Base-by-base conservation (phyloP, 768 basidiomycete genomes). In the Rubroboletus satanas region DNA sequence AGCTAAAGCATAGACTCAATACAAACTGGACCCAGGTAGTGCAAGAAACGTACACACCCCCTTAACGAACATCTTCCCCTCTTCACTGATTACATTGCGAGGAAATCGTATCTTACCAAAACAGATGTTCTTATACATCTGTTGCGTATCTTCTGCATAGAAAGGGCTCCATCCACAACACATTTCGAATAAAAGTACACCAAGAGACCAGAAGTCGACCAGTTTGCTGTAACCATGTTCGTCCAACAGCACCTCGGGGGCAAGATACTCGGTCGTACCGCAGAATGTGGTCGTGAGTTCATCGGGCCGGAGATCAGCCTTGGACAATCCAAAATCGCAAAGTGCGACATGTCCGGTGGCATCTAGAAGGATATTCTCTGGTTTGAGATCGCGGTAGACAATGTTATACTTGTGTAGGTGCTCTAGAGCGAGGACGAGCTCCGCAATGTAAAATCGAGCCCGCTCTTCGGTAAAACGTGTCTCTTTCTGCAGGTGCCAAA, bases 101-200 rank as follows among this genome's bases (percentile, higher is more conserved):
- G 97, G 97, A 76, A 98, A 98, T 50, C 94, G 81, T 68, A 98
- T 98, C 80, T 98, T 98, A 56, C 97, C 97, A 71, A 98, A 99
- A 70, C 95, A 97, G 62, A 92, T 93, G 74, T 90, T 93, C 79
- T 94, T 94, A 77, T 99, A 99, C 97, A 99, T 99, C 74, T 96
- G 92, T 70, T 99, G 96, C 5, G 93, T 97, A 68, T 99, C 97
- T 66, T 99, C 97, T 17, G 96, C 95, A 66, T 98, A 99, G 75
- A 98, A 99, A 39, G 97, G 97, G 68, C 90, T 93, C 97, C 97
- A 98, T 7, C 97, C 97, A 62, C 97, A 99, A 66, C 97, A 98
- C 97, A 99, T 99, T 74, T 99, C 97, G 69, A 98, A 99, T 23
- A 99, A 78, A 32, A 99, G 78, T 1, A 98, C 97, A 33, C 95